Evolutionary conservation across 768 basidiomycete species (phyloP).

Genomic region (Boletus pseudo-olivaceus): DNA sequence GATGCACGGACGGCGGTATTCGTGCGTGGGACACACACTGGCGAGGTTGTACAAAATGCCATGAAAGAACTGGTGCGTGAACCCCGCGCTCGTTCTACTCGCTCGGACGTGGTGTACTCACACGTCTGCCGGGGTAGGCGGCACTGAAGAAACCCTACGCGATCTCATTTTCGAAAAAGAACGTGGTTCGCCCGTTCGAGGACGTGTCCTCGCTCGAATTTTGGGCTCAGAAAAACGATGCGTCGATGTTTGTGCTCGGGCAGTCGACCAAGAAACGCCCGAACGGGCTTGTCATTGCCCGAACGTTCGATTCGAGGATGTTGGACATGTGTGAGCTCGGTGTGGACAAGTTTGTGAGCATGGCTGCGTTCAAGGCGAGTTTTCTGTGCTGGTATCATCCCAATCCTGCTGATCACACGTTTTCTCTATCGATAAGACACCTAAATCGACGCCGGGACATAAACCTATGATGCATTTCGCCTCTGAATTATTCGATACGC

Average conservation of each 20-base stretch:
- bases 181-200: slow-evolving; percentile 88
- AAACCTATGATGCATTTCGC: slow-evolving; percentile 95
- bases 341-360: slow-evolving; percentile 73
- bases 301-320: slow-evolving; percentile 82
- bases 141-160: slow-evolving; percentile 88
- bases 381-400: background rate
- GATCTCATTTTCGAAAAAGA: slow-evolving; percentile 94
- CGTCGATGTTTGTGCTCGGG: slow-evolving; percentile 84
- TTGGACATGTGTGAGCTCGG: slow-evolving; percentile 96
- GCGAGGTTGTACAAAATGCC: slow-evolving; percentile 71
- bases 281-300: slow-evolving; percentile 75
- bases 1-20: slow-evolving; percentile 86
- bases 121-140: slow-evolving; percentile 52
- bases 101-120: background rate
- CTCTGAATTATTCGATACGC: slow-evolving; percentile 90
- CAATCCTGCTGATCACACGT: background rate
- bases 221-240: slow-evolving; percentile 93
- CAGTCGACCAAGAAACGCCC: slow-evolving; percentile 95
- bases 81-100: background rate
- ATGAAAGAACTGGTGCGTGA: slow-evolving; percentile 84
- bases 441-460: slow-evolving; percentile 85
- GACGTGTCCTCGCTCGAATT: slow-evolving; percentile 78
- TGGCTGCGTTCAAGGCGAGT: slow-evolving; percentile 80
- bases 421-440: slow-evolving; percentile 40
- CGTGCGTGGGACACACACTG: slow-evolving; percentile 83